phyloP scores from a whole-genome alignment of 805 yeast genomes.

The Soucietia sequanensis region DNA sequence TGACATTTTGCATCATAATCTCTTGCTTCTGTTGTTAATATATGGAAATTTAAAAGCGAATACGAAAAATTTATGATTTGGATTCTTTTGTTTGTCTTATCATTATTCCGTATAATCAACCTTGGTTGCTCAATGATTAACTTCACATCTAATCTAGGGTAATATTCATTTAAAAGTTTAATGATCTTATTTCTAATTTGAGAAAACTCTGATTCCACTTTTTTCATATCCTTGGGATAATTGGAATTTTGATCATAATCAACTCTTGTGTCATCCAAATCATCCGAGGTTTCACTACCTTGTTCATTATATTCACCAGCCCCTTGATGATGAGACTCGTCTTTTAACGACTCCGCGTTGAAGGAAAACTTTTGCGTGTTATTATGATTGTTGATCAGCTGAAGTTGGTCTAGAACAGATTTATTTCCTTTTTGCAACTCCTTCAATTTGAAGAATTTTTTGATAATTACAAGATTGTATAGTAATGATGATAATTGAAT shows the following conservation, averaged over 20 bases:
- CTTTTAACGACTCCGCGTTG: constrained; percentile 1
- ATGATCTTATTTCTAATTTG: constrained; percentile 12
- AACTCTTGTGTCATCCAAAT: constrained; percentile 7
- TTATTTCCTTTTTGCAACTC: constrained; percentile 10
- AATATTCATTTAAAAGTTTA: constrained; percentile 27
- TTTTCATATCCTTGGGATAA: background rate
- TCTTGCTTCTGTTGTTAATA: constrained; percentile 27
- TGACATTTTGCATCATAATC: constrained; percentile 36
- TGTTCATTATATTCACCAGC: background rate
- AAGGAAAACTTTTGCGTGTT: background rate
- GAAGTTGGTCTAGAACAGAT: too few species aligned
- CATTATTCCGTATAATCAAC: constrained; percentile 18
- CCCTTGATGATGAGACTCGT: background rate
- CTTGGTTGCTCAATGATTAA: constrained; percentile 34
- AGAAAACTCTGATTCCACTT: too few species aligned
- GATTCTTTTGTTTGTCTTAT: constrained; percentile 6
- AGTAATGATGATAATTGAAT: constrained; percentile 29
- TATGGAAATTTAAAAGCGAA: constrained; percentile 33
- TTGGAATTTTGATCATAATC: constrained; percentile 3
- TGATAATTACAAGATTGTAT: constrained; percentile 30
- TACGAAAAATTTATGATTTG: constrained; percentile 31
- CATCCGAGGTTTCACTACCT: constrained; percentile 3
- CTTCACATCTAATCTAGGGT: constrained; percentile 30
- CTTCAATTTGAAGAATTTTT: constrained; percentile 23
- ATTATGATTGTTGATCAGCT: too few species aligned